Conservation (phyloP, 2,329 filamentous ascomycete species). For the Neobulgaria alba region DNA sequence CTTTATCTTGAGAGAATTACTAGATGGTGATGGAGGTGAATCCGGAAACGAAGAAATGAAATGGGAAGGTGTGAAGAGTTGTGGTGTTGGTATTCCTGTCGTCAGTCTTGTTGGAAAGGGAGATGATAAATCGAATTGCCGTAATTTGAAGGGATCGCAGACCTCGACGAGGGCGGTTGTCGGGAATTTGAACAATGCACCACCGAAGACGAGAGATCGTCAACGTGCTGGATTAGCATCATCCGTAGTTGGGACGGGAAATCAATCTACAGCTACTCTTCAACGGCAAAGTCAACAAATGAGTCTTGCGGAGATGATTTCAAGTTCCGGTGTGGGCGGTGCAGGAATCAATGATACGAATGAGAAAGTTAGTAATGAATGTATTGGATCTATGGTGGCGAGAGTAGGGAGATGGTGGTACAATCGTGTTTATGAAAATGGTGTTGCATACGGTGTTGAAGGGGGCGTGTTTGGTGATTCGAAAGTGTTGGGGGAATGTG, state of each 20-base stretch:
- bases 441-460: conserved; percentile 35
- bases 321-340: too few species aligned
- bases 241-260: background rate
- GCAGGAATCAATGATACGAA: too few species aligned
- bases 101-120: conserved; percentile 39
- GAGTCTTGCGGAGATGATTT: conserved; percentile 60
- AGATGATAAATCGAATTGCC: conserved; percentile 9
- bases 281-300: conserved; percentile 13
- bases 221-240: too few species aligned
- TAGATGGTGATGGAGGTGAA: conserved; percentile 34
- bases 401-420: conserved; percentile 97
- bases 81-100: conserved; percentile 69
- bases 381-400: conserved; percentile 86
- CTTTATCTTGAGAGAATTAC: conserved; percentile 56
- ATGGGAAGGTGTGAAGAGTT: conserved; percentile 65
- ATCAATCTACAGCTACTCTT: background rate
- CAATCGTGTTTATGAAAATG: conserved; percentile 77
- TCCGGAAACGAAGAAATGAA: too few species aligned
- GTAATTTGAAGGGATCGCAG: conserved; percentile 3
- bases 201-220: too few species aligned
- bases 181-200: too few species aligned
- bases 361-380: conserved; percentile 65
- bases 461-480: conserved; percentile 48
- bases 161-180: background rate
- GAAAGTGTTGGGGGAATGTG: conserved; percentile 71